Base-by-base conservation (phyloP, 2,329 filamentous ascomycete genomes). In the Zymoseptoria crescenta region DNA sequence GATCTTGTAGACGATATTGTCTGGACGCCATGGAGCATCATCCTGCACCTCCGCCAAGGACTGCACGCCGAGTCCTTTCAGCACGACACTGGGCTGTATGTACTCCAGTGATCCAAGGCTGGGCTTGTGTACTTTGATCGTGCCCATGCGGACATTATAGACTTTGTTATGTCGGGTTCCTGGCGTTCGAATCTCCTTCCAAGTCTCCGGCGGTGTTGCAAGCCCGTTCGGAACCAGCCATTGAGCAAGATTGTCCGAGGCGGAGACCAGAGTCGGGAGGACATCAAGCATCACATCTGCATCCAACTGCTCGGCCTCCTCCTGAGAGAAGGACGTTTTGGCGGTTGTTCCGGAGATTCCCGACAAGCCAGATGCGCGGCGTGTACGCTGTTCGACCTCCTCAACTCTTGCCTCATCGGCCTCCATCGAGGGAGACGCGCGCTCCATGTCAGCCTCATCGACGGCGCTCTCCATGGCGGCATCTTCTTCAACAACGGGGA, bases 331-430 rank as follows among this genome's bases (percentile, higher is more conserved):
- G 2, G 77, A 76, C 0, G 77, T 77, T 50, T 76, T 76, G 4
- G 75, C 75, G 2, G 78, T 79, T 2, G 75, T 79, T 13, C 76
- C 76, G 3, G 78, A 79, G 65, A 78, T 74, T 49, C 70, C 73
- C 5, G 77, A 79, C 16, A 65, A 64, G 27, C 48, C 56, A 1
- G 64, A 63, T 16, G 27, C 53, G 19, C 59, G 58, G 19, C 65
- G 60, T 10, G 35, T 45, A 13, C 35, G 35, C 35, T 45, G 35
- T 16, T 45, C 35, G 10, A 45, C 13, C 35, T 45, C 35, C 35
- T 45, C 35, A n/a, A 13, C 35, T 45, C 35, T 45, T 45, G 35
- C n/a, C 9, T 51, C 49, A 8, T 50, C 53, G 21, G 49, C 53
- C 27, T 24, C 35, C 13, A 45, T 13, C 35, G n/a, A 16, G 13